These are phyloP conservation scores for Rhynchospora tenuis DNA, from an alignment of 176 grass and related monocot species.

Conservation along the genomic window DNA sequence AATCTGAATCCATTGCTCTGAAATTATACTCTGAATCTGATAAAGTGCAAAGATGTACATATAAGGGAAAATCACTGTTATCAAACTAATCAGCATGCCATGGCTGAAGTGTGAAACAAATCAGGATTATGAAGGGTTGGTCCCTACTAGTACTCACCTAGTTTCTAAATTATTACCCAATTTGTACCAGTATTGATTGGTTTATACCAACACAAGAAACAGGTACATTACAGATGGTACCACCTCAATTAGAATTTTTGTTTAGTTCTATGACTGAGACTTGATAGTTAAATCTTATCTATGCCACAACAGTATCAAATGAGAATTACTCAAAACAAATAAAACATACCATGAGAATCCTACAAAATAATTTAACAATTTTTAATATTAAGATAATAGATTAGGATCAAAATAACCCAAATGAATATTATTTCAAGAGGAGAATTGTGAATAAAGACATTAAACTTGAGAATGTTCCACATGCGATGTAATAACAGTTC, in stretches of 20 bases:
- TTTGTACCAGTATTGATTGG: background rate
- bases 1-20: constrained; percentile 96
- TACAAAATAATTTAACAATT: background rate
- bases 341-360: background rate
- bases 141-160: background rate
- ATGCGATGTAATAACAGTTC: background rate
- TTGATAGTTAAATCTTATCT: background rate
- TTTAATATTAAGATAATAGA: background rate
- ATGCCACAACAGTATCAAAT: background rate
- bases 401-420: background rate
- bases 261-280: background rate
- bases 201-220: background rate
- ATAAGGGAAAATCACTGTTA: background rate
- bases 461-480: background rate
- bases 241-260: background rate
- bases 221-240: background rate
- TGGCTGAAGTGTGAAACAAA: too few relatives aligned
- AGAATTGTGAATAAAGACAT: constrained; percentile 1
- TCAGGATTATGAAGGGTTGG: background rate
- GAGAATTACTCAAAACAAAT: background rate
- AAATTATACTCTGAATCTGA: constrained; percentile 78
- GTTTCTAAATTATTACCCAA: background rate
- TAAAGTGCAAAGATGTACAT: background rate
- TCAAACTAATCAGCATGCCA: background rate
- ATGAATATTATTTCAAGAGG: background rate